Base-by-base conservation (phyloP, 208 protist species). In the Trypanosoma congolense region DNA sequence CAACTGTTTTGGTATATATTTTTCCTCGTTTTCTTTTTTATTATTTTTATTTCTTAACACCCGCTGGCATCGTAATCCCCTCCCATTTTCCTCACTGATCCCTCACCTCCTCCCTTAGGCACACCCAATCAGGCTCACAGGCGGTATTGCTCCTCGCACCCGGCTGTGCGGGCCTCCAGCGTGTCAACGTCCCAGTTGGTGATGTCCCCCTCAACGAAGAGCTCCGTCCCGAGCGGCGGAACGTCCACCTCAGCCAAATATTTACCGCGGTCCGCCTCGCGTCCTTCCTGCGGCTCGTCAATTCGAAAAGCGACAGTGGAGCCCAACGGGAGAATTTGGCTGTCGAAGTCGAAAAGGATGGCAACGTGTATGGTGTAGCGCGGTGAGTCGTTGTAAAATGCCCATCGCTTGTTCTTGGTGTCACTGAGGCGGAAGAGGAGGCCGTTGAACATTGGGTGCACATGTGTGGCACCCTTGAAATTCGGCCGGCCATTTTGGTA, bases 321-420 rank as follows among this genome's bases (percentile, higher is more conserved):
- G 22, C 75, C 84, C 0, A 92, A 70, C n/a, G 84, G 80, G 9
- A 79, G 64, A 49, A 92, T 77, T 42, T 83, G 74, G 26, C 67
- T 82, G 62, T 92, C 84, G 57, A 87, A 88, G 55, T 92, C 80
- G 46, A 92, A 92, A 52, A 92, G 69, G 16, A 92, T 73, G 52
- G 77, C 77, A 49, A 92, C 78, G 49, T 92, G 84, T 5, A 92
- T 78, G 41, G 76, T 76, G 24, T 80, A 70, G 9, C 85, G 69
- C 16, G 36, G 51, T 49, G 65, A 87, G 70, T 92, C 84, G 48
- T 92, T 92, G 67, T 88, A 92, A 56, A 92, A 92, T 24, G 68
- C 79, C 80, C 84, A 92, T 8, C 62, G 70, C 29, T 57, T 66
- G 10, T 59, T 43, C 1, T 80, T 64, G 16, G 58, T 70, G 66